Conservation (phyloP, 2,329 filamentous ascomycete species). For the Cordyceps javanica region DNA sequence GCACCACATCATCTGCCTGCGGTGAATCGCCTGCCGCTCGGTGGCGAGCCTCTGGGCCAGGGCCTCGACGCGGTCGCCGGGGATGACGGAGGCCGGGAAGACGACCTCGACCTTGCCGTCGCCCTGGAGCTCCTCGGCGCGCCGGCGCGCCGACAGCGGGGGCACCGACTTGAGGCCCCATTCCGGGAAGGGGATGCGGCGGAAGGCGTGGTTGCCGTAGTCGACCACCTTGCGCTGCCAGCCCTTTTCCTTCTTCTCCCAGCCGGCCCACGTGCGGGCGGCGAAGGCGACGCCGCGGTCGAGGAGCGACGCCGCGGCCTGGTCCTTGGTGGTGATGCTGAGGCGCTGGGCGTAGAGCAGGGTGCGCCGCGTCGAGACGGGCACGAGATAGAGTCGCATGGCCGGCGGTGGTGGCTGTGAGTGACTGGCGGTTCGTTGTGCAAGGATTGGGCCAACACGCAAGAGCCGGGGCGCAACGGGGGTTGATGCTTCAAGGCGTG, state of each 20-base stretch:
- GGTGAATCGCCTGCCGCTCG: slow-evolving; percentile 74
- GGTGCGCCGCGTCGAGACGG: slow-evolving; percentile 83
- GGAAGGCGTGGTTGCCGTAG: slow-evolving; percentile 80
- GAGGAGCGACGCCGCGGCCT: slow-evolving; percentile 42
- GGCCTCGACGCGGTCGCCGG: slow-evolving; percentile 53
- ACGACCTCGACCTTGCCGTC: slow-evolving; percentile 65
- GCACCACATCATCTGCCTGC: slow-evolving; percentile 71
- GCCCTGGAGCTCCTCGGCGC: slow-evolving; percentile 56
- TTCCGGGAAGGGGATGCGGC: slow-evolving; percentile 91
- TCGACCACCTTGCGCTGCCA: slow-evolving; percentile 86
- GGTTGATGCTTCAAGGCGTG: too few relatives aligned
- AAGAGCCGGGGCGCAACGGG: not conserved
- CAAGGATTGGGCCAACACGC: too few relatives aligned
- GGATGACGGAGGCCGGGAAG: slow-evolving; percentile 68
- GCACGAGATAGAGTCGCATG: slow-evolving; percentile 93
- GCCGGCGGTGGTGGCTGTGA: slow-evolving; percentile 18
- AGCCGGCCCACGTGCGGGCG: slow-evolving; percentile 71
- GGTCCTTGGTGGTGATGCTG: slow-evolving; percentile 46
- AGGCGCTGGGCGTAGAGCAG: slow-evolving; percentile 87
- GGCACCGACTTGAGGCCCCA: slow-evolving; percentile 96
- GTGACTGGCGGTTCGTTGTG: not conserved
- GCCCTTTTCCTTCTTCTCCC: slow-evolving; percentile 76
- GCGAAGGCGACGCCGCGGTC: slow-evolving; percentile 69
- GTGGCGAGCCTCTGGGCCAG: slow-evolving; percentile 68
- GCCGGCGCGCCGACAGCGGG: slow-evolving; percentile 62